These are phyloP conservation scores for Dendrothele bispora DNA, from an alignment of 768 basidiomycete genomes.

Conservation along the genomic window DNA sequence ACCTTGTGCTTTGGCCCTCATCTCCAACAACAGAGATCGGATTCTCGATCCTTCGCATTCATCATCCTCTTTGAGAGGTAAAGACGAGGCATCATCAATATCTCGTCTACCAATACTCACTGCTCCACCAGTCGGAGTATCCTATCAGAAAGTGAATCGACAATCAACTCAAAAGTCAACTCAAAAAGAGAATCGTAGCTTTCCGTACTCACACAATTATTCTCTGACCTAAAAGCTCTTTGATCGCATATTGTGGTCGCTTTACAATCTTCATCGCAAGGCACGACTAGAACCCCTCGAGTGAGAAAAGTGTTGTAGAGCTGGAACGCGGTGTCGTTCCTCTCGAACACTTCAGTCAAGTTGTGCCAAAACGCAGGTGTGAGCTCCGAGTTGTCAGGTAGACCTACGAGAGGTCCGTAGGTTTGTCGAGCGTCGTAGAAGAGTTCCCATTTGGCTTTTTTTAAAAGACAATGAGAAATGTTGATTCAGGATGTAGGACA, in stretches of 20 bases:
- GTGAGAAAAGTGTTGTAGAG: slow-evolving; percentile 40
- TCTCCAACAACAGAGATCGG: neutral
- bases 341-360: slow-evolving; percentile 32
- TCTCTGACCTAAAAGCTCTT: slow-evolving; percentile 39
- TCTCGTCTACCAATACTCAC: neutral
- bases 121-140: neutral
- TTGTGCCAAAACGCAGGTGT: slow-evolving; percentile 41
- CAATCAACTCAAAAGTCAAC: too few relatives aligned
- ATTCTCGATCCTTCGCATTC: neutral
- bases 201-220: slow-evolving; percentile 39
- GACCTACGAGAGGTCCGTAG: slow-evolving; percentile 30
- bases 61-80: neutral
- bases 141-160: neutral
- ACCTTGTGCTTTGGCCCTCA: neutral
- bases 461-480: neutral
- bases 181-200: neutral
- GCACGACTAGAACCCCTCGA: slow-evolving; percentile 33
- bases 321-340: slow-evolving; percentile 29
- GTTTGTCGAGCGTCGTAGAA: slow-evolving; percentile 36
- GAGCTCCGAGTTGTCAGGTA: slow-evolving; percentile 22
- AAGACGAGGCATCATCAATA: too few relatives aligned
- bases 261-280: slow-evolving; percentile 40
- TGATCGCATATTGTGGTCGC: slow-evolving; percentile 42
- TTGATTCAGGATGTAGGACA: slow-evolving; percentile 8
- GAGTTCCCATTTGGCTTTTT: slow-evolving; percentile 28